Evolutionary conservation across 257 asterid genomes (phyloP).

Genomic region (Forsythia suspensa): DNA sequence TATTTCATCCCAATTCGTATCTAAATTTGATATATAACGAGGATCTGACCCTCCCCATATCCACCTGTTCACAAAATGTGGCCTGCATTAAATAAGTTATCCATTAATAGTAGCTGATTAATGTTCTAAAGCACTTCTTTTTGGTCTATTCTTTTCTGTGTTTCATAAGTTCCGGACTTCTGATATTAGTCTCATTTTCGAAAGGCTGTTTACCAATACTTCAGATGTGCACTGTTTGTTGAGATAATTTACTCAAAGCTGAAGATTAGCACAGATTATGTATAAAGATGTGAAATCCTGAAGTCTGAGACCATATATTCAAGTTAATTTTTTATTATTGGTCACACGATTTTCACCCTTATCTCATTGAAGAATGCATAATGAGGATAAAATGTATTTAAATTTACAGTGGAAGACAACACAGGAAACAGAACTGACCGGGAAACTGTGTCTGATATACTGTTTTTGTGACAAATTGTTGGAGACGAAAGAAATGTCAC

Average conservation of each 20-base stretch:
- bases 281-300: neutral
- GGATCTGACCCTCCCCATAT: constrained; percentile 69
- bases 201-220: neutral
- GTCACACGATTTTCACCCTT: neutral
- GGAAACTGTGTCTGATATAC: constrained; percentile 33
- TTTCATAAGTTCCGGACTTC: neutral
- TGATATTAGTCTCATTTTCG: neutral
- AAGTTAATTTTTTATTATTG: neutral
- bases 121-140: neutral
- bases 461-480: constrained; percentile 42
- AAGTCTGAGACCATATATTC: neutral
- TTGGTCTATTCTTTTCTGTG: neutral
- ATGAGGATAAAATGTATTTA: neutral
- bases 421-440: constrained; percentile 34
- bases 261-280: neutral
- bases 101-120: neutral
- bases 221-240: neutral
- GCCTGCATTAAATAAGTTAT: constrained; percentile 60
- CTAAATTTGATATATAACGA: constrained; percentile 56
- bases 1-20: constrained; percentile 52
- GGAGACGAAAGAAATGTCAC: constrained; percentile 51
- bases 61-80: constrained; percentile 72
- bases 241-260: neutral
- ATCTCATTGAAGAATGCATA: neutral
- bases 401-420: neutral